Evolutionary conservation across 768 basidiomycete species (phyloP), one percentile per base, ranked within the genome.

Genomic region (Russula lepida): DNA sequence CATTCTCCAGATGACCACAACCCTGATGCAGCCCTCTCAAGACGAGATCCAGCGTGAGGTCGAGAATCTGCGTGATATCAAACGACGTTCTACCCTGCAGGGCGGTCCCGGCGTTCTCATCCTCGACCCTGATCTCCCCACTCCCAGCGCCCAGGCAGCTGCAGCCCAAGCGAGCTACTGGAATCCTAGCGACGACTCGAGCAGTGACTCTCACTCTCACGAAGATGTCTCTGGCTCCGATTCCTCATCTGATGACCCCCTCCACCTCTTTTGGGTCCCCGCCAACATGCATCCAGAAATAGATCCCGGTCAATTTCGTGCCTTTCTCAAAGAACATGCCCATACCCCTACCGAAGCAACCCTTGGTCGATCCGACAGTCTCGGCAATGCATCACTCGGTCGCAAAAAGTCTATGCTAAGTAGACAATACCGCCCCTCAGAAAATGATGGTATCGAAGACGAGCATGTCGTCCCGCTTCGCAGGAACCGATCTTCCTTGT

Each of bases 201-300:
- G 64, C 70, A 70, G 69, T 68, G 67, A 61, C 71, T 30, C 74
- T 72, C 62, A 71, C 75, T 62, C 69, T 67, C 63, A 76, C 70
- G 77, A 76, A 62, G 81, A 81, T 63, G 74, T 75, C 27, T 75
- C 75, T n/a, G 61, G 56, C 19, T 56, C 68, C 19, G 75, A 72
- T 50, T 74, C 66, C 73, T 69, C 68, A 23, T 72, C 80, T 41
- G 85, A 90, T 68, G 91, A 95, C 75, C 87, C 90, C 2, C 85
- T 86, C 68, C 89, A 92, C 73, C 83, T 98, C 65, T 98, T 98
- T 79, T 99, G 97, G 97, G 93, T 99, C 30, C 97, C 97, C 56
- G 97, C 97, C 17, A 84, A 88, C 60, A 78, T 98, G 37, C 97
- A 98, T 71, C 97, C 97, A 32, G 97, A 99, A 77, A 90, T 99